Evolutionary conservation across 345 rosid species (phyloP).

Genomic region (Rhodomyrtus tomentosa): DNA sequence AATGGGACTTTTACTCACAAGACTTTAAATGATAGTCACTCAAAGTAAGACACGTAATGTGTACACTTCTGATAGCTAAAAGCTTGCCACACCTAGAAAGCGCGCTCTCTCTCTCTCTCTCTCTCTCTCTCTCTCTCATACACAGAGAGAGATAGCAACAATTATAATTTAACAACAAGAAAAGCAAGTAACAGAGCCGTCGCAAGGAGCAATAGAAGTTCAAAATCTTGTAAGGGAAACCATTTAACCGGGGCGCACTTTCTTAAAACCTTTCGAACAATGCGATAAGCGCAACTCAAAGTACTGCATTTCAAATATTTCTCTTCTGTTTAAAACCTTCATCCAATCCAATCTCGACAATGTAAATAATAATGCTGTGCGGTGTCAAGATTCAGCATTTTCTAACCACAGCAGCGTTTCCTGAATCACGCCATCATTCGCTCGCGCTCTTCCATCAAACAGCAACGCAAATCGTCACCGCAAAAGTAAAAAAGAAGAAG

Average conservation of each 20-base stretch:
- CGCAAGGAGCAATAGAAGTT: background rate
- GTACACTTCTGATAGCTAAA: background rate
- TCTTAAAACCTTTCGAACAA: background rate
- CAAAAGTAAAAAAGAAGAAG: too few relatives aligned
- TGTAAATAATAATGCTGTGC: background rate
- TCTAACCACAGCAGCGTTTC: background rate
- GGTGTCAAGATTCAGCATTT: background rate
- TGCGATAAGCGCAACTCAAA: background rate
- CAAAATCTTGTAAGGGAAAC: background rate
- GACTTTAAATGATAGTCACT: background rate
- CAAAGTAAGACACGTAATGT: background rate
- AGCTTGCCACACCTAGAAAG: background rate
- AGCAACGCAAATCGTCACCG: background rate
- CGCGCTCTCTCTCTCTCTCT: background rate
- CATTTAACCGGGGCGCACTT: background rate
- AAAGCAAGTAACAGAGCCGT: background rate
- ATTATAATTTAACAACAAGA: background rate
- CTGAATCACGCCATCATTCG: background rate
- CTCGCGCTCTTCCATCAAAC: background rate
- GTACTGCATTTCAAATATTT: background rate
- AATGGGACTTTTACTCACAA: background rate
- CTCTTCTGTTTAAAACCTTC: background rate
- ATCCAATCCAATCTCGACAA: background rate
- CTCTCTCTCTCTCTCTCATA: background rate
- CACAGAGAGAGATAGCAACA: background rate